These are phyloP conservation scores for Luzula sylvatica DNA, from an alignment of 176 grass and related monocot species.

Conservation along the genomic window DNA sequence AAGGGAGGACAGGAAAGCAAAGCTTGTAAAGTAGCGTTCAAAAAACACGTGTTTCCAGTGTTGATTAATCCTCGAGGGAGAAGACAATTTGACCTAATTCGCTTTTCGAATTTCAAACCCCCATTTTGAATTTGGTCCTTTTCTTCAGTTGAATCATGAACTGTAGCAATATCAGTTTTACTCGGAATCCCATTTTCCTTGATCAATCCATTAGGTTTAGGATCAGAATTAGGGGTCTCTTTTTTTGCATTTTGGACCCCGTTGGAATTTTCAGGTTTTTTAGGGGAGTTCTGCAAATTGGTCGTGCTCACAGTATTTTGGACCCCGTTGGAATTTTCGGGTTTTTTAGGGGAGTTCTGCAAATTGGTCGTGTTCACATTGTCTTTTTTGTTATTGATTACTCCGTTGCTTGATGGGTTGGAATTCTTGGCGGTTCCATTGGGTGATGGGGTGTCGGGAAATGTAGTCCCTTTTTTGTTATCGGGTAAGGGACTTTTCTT, in stretches of 20 bases:
- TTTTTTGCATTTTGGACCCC: conserved; percentile 27
- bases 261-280: conserved; percentile 17
- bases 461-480: conserved; percentile 18
- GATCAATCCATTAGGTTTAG: neutral
- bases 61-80: conserved; percentile 83
- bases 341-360: conserved; percentile 2
- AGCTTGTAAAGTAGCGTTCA: conserved; percentile 90
- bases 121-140: neutral
- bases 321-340: conserved; percentile 9
- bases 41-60: conserved; percentile 88
- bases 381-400: conserved; percentile 2
- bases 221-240: conserved; percentile 25
- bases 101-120: conserved; percentile 28
- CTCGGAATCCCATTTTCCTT: conserved; percentile 8
- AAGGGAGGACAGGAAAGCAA: conserved; percentile 79
- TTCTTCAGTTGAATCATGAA: conserved; percentile 5
- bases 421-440: conserved; percentile 35
- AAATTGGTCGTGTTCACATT: neutral
- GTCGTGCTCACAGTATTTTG: conserved; percentile 15
- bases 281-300: neutral
- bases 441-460: conserved; percentile 21
- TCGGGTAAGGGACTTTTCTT: neutral
- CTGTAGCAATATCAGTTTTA: neutral
- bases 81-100: conserved; percentile 28
- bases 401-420: conserved; percentile 27